Evolutionary conservation across 73 alveolate species (phyloP).

Genomic region (Stentor roeselii): DNA sequence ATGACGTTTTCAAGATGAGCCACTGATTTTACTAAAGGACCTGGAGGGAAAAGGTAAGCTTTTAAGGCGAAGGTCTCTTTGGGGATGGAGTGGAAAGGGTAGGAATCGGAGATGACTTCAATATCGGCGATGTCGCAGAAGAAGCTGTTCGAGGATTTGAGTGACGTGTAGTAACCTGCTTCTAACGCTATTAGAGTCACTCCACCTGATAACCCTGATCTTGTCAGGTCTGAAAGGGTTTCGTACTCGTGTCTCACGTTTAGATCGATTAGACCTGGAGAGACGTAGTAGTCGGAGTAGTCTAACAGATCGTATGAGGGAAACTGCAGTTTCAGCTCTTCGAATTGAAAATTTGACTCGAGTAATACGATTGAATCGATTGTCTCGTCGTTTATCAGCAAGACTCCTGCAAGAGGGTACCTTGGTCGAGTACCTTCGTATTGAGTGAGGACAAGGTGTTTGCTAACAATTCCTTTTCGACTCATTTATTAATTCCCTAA

Average conservation of each 20-base stretch:
- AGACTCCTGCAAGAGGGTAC: not conserved
- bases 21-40: not conserved
- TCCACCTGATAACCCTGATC: conserved; percentile 1
- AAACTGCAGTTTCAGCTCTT: not conserved
- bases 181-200: conserved; percentile 11
- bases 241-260: conserved; percentile 4
- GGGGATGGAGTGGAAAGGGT: not conserved
- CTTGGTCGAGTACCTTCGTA: not conserved
- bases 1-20: not conserved
- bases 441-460: not conserved
- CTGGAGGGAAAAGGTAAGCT: conserved; percentile 23
- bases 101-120: not conserved
- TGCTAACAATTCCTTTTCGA: not conserved
- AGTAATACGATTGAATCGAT: not conserved
- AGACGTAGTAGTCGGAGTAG: not conserved
- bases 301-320: not conserved
- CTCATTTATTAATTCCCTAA: not conserved
- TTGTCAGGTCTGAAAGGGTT: not conserved
- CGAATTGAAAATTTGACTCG: not conserved
- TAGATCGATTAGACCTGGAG: conserved; percentile 23
- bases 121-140: conserved; percentile 1
- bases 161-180: not conserved
- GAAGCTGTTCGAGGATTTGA: not conserved
- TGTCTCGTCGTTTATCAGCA: not conserved
- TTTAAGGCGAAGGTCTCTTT: not conserved